Evolutionary conservation across 2,329 filamentous ascomycete species (phyloP).

Genomic region (Monosporascus cannonballus): DNA sequence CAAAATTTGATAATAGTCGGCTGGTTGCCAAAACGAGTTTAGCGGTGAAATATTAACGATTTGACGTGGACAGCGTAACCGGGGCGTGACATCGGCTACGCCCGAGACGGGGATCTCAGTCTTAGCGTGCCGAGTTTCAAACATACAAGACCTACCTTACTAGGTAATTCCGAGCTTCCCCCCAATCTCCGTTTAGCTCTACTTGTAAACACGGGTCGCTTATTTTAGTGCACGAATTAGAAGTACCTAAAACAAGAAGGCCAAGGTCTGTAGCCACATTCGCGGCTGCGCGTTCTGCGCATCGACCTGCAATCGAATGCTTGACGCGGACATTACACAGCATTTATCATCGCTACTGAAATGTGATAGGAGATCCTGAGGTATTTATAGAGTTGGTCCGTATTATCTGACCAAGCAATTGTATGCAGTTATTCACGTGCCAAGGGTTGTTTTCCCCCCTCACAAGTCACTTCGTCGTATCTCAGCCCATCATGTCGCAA

Average conservation of each 20-base stretch:
- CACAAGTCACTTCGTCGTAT: background rate
- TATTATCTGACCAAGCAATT: background rate
- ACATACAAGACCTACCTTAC: background rate
- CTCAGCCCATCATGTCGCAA: constrained; percentile 6
- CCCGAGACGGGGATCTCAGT: background rate
- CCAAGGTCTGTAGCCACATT: too few species aligned
- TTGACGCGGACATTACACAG: background rate
- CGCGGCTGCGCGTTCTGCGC: background rate
- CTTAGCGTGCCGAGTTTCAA: too few species aligned
- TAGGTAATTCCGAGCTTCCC: background rate
- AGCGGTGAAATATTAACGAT: too few species aligned
- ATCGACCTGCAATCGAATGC: background rate
- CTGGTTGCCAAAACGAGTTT: too few species aligned
- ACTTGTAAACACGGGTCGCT: background rate
- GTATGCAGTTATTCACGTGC: background rate
- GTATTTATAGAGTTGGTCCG: background rate
- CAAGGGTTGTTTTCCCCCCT: background rate
- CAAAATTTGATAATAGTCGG: too few species aligned
- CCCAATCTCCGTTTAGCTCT: background rate
- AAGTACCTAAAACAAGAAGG: background rate
- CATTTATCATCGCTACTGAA: too few species aligned
- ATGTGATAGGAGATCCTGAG: too few species aligned
- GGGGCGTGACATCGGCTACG: background rate
- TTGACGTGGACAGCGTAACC: too few species aligned
- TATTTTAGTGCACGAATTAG: background rate